These are phyloP conservation scores for Phoma herbarum DNA, from an alignment of 2,329 filamentous ascomycete species.

Conservation along the genomic window DNA sequence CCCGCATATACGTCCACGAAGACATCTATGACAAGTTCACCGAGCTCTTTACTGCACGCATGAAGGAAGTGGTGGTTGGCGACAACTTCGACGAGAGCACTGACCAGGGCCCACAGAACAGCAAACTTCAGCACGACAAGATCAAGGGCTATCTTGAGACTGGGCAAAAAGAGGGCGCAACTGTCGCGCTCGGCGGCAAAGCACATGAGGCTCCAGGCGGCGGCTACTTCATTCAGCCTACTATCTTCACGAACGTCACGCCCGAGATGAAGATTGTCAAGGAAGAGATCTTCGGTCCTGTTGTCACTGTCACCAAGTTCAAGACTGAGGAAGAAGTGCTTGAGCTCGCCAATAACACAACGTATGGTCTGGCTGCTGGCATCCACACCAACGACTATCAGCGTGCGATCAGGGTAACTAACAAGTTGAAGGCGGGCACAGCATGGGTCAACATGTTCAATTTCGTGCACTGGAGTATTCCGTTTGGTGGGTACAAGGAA, in stretches of 20 bases:
- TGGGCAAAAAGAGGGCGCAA: constrained; percentile 42
- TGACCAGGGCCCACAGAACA: constrained; percentile 49
- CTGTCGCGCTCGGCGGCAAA: constrained; percentile 47
- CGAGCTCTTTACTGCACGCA: constrained; percentile 46
- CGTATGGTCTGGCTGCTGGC: constrained; percentile 51
- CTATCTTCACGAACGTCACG: constrained; percentile 47
- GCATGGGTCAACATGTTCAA: constrained; percentile 48
- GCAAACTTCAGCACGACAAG: constrained; percentile 28
- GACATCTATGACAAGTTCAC: constrained; percentile 51
- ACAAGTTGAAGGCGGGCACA: constrained; percentile 47
- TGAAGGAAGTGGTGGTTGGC: constrained; percentile 44
- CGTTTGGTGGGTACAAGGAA: constrained; percentile 36
- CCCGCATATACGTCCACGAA: constrained; percentile 52
- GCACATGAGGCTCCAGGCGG: constrained; percentile 32
- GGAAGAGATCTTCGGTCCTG: constrained; percentile 53
- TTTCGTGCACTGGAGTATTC: constrained; percentile 8
- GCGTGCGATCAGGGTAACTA: constrained; percentile 44
- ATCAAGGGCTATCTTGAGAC: constrained; percentile 15
- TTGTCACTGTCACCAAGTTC: constrained; percentile 47
- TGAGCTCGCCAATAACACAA: constrained; percentile 50
- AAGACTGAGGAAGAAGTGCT: constrained; percentile 53
- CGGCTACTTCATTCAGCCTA: constrained; percentile 23
- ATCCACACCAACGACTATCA: constrained; percentile 54
- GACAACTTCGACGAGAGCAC: constrained; percentile 42
- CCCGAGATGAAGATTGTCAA: constrained; percentile 47